Conservation (phyloP, 2,329 filamentous ascomycete genomes). For the Arthrobotrys sinensis region DNA sequence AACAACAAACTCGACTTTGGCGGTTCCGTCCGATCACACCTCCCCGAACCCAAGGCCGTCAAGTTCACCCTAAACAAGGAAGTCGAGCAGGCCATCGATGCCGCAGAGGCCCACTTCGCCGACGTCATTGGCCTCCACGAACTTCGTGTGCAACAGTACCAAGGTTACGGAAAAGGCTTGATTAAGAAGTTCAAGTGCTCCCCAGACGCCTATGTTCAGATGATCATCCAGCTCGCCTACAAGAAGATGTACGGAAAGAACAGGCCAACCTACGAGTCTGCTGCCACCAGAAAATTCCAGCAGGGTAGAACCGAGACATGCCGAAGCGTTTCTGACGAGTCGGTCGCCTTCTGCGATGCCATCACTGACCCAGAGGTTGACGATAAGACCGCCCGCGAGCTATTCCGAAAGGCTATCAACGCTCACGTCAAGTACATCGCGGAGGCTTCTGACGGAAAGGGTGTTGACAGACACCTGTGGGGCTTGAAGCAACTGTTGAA, state of each 20-base stretch:
- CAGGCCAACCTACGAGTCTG: conserved; percentile 97
- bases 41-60: conserved; percentile 84
- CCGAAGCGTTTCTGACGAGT: conserved; percentile 90
- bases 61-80: conserved; percentile 83
- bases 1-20: conserved; percentile 94
- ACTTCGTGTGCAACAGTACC: conserved; percentile 93
- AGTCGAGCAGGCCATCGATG: conserved; percentile 82
- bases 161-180: conserved; percentile 96
- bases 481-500: conserved; percentile 91
- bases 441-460: conserved; percentile 90
- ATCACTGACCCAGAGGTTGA: conserved; percentile 80
- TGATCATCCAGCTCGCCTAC: conserved; percentile 98
- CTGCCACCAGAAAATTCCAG: conserved; percentile 94
- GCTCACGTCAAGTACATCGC: conserved; percentile 91
- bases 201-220: conserved; percentile 96
- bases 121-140: conserved; percentile 88
- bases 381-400: conserved; percentile 77
- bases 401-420: conserved; percentile 86
- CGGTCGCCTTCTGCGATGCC: conserved; percentile 88
- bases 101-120: conserved; percentile 83
- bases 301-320: conserved; percentile 97
- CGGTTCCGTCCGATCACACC: conserved; percentile 81
- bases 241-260: conserved; percentile 99
- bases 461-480: conserved; percentile 96
- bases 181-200: conserved; percentile 99